These are phyloP conservation scores for Amaranthus hypochondriacus DNA, from an alignment of 148 eudicot genomes.

Conservation along the genomic window DNA sequence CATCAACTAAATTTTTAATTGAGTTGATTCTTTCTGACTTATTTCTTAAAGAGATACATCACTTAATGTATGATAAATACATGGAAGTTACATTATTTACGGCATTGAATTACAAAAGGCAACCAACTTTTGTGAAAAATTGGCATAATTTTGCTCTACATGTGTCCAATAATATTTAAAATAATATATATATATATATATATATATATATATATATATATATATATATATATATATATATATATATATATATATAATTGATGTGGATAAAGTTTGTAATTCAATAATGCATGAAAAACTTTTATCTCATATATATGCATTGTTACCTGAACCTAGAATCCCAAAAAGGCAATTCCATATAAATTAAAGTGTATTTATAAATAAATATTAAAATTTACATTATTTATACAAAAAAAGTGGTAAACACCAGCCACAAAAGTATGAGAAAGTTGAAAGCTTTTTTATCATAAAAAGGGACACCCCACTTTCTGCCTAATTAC, in stretches of 20 bases:
- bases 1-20: too few species aligned
- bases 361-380: background rate
- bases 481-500: constrained; percentile 53
- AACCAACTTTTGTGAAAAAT: constrained; percentile 20
- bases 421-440: constrained; percentile 33
- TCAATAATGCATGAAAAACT: constrained; percentile 19
- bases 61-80: background rate
- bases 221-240: background rate
- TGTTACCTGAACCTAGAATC: constrained; percentile 25
- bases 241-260: background rate
- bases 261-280: background rate
- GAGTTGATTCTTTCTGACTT: too few species aligned
- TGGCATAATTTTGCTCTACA: constrained; percentile 14
- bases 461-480: constrained; percentile 64
- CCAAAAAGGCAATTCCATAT: constrained; percentile 8
- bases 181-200: background rate
- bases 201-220: background rate
- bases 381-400: background rate
- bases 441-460: constrained; percentile 44
- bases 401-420: constrained; percentile 1
- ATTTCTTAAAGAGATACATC: too few species aligned
- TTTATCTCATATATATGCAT: background rate
- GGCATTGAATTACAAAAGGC: constrained; percentile 15
- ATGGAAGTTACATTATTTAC: constrained; percentile 1
- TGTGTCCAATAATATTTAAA: constrained; percentile 16